These are phyloP conservation scores for Ceratobasidium sp. DNA, from an alignment of 1,284 basidiomycete species.

Conservation along the genomic window DNA sequence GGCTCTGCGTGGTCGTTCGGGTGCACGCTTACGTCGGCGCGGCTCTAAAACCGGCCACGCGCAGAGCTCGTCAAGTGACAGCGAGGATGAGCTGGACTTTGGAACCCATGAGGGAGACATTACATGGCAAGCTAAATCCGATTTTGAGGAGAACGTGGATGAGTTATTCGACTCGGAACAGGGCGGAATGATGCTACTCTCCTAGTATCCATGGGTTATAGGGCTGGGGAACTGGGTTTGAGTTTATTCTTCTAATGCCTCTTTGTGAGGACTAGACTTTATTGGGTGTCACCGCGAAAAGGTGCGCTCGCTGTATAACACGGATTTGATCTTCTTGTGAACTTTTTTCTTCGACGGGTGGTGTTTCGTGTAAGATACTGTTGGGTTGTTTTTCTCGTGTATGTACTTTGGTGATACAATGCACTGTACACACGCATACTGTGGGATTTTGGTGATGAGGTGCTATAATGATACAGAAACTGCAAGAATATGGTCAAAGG, in stretches of 20 bases:
- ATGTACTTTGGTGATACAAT: conserved; percentile 42
- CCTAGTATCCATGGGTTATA: conserved; percentile 8
- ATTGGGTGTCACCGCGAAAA: conserved; percentile 19
- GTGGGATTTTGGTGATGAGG: background rate
- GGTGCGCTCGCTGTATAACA: conserved; percentile 27
- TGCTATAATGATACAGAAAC: background rate
- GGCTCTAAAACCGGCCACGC: background rate
- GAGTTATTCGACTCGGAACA: conserved; percentile 39
- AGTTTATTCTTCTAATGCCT: conserved; percentile 12
- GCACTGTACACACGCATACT: conserved; percentile 24
- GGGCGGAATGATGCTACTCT: conserved; percentile 25
- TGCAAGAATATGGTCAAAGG: conserved; percentile 3
- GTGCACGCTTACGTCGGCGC: conserved; percentile 8
- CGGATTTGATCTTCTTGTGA: conserved; percentile 13
- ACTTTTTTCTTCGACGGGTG: background rate
- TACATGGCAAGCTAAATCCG: background rate
- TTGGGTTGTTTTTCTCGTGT: conserved; percentile 25
- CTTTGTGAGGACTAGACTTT: conserved; percentile 21
- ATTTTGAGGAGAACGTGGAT: conserved; percentile 23
- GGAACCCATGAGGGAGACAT: conserved; percentile 1
- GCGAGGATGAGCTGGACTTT: conserved; percentile 32
- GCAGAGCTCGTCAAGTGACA: conserved; percentile 19
- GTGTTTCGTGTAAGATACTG: conserved; percentile 9
- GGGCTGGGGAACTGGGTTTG: background rate
- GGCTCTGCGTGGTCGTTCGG: conserved; percentile 5